Evolutionary conservation across 441 rosid species (phyloP).

Genomic region (Populus hybrid): DNA sequence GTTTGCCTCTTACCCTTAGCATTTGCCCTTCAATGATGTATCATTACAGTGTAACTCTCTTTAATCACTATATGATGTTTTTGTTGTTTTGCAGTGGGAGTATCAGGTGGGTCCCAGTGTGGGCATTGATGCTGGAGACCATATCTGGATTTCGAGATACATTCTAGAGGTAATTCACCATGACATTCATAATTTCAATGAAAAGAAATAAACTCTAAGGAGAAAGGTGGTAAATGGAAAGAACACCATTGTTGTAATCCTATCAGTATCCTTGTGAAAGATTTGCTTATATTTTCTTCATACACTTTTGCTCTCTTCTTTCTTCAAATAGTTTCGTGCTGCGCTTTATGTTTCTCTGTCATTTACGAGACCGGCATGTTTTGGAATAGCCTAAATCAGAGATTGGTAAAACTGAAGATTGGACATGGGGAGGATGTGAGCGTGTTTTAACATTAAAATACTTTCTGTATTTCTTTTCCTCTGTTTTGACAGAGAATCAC

Average conservation of each 20-base stretch:
- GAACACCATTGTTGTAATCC: not conserved
- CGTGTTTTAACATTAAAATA: not conserved
- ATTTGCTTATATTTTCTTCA: not conserved
- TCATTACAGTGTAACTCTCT: conserved; percentile 1
- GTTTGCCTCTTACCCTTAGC: conserved; percentile 32
- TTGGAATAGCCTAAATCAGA: not conserved
- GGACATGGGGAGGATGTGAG: not conserved
- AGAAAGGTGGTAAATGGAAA: not conserved
- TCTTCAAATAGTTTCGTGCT: not conserved
- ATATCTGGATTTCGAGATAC: conserved; percentile 94
- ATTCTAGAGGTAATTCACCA: conserved; percentile 71
- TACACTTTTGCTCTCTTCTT: not conserved
- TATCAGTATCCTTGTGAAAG: not conserved
- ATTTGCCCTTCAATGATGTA: not conserved
- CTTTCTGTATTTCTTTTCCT: conserved; percentile 5
- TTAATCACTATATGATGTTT: conserved; percentile 7
- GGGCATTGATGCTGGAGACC: conserved; percentile 94
- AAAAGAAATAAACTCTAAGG: not conserved
- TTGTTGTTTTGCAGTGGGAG: conserved; percentile 70
- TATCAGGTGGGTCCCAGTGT: conserved; percentile 98
- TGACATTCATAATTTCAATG: not conserved
- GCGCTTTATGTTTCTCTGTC: not conserved
- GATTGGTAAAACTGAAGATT: not conserved
- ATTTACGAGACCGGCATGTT: not conserved
- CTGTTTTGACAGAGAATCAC: conserved; percentile 76